A percentile compares a stretch with the other conserved stretches of the same genome.
These are phyloP conservation scores for Aspergillus baeticus DNA, from an alignment of 495 filamentous ascomycete genomes.

Conservation along the genomic window DNA sequence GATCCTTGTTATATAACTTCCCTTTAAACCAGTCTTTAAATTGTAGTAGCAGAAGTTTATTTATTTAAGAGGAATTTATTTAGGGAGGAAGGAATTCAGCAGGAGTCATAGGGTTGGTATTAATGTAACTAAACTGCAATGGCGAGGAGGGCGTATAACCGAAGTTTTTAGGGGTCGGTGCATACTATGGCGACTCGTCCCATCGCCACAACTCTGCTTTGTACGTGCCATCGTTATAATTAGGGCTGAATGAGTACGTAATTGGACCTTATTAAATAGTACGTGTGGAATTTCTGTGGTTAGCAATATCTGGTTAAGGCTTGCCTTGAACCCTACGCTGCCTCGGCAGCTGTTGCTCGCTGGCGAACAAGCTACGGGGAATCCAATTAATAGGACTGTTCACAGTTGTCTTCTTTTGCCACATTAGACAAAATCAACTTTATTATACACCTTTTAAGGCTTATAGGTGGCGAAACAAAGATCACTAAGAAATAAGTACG, in stretches of 20 bases:
- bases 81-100: not conserved
- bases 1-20: slow-evolving; percentile 37
- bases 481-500: not conserved
- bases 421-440: not conserved
- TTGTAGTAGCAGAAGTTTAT: not conserved
- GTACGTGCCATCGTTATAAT: not conserved
- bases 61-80: not conserved
- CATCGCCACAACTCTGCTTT: not conserved
- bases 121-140: too few species aligned
- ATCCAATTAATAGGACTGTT: not conserved
- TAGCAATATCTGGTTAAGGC: slow-evolving; percentile 2
- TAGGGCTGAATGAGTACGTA: not conserved
- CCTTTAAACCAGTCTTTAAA: not conserved
- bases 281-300: not conserved
- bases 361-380: not conserved
- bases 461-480: not conserved
- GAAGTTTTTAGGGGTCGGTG: too few species aligned
- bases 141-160: too few species aligned
- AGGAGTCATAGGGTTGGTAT: too few species aligned
- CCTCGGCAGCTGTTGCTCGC: slow-evolving; percentile 1
- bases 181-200: not conserved
- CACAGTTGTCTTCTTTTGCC: not conserved
- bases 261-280: not conserved
- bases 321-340: slow-evolving; percentile 2
- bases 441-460: not conserved